These are phyloP conservation scores for Zangia roseola DNA, from an alignment of 768 basidiomycete species.

Conservation along the genomic window DNA sequence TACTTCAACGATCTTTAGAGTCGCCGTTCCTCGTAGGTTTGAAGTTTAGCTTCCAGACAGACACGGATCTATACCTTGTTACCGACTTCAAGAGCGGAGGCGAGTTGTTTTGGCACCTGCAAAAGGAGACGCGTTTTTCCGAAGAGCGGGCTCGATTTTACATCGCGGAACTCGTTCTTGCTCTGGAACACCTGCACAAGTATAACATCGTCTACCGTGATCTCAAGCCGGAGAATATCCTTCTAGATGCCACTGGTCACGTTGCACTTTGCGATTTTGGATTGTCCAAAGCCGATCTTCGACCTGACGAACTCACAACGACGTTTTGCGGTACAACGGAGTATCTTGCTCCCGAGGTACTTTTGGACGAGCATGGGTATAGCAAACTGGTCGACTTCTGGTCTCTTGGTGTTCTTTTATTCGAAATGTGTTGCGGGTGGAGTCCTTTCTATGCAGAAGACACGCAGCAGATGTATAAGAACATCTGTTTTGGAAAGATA, in stretches of 20 bases:
- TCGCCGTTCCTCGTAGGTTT: constrained; percentile 97
- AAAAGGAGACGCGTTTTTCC: constrained; percentile 89
- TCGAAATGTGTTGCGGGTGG: constrained; percentile 99
- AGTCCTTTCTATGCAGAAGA: constrained; percentile 99
- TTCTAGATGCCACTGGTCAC: constrained; percentile 96
- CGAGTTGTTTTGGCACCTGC: constrained; percentile 97
- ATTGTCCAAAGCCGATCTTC: constrained; percentile 92
- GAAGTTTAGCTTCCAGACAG: constrained; percentile 98
- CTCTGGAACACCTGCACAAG: constrained; percentile 96
- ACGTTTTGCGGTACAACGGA: constrained; percentile 99
- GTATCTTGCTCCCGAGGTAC: constrained; percentile 98
- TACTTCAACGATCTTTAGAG: constrained; percentile 88
- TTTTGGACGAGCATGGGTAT: constrained; percentile 97
- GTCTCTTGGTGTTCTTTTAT: constrained; percentile 92
- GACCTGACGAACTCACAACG: constrained; percentile 93
- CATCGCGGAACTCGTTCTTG: constrained; percentile 92
- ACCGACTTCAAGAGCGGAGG: constrained; percentile 99
- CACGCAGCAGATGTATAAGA: constrained; percentile 99
- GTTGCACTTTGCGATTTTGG: constrained; percentile 99
- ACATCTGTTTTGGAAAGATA: constrained; percentile 98
- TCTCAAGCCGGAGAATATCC: constrained; percentile 97
- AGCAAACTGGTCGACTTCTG: constrained; percentile 99
- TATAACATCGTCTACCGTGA: constrained; percentile 96
- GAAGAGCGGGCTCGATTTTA: constrained; percentile 97
- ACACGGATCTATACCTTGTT: constrained; percentile 90